These are phyloP conservation scores for Rhododendron griersonianum DNA, from an alignment of 148 eudicot genomes.

Conservation along the genomic window DNA sequence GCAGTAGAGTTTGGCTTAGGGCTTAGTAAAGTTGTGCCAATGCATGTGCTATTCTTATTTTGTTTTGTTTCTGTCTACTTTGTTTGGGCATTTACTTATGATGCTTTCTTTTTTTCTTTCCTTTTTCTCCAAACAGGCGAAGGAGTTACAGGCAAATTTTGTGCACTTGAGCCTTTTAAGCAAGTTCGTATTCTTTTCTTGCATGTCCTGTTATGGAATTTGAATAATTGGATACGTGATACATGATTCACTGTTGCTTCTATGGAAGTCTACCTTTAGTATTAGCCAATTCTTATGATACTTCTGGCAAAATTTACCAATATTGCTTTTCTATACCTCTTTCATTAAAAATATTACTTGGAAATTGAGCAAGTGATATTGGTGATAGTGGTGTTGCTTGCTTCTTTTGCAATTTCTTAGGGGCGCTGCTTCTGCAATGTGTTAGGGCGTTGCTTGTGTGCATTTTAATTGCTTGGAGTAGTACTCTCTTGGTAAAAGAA, in stretches of 20 bases:
- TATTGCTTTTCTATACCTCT: not conserved
- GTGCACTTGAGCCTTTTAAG: conserved; percentile 77
- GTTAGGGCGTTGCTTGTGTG: not conserved
- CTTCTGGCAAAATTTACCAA: not conserved
- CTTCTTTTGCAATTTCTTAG: not conserved
- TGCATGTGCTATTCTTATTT: not conserved
- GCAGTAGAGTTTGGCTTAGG: not conserved
- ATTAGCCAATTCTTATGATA: not conserved
- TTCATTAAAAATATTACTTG: not conserved
- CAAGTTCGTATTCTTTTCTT: conserved; percentile 57
- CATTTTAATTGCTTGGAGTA: not conserved
- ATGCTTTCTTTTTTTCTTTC: not conserved
- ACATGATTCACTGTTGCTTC: not conserved
- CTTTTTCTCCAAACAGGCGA: conserved; percentile 43
- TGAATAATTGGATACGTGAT: not conserved
- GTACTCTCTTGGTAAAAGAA: not conserved
- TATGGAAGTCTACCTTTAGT: not conserved
- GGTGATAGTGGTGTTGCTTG: not conserved
- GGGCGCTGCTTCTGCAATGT: not conserved
- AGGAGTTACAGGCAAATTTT: conserved; percentile 83
- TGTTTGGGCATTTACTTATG: conserved; percentile 3
- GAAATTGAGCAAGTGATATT: not conserved
- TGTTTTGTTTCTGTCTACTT: not conserved
- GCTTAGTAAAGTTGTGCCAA: not conserved
- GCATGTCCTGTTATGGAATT: not conserved